Conservation (phyloP, 495 filamentous ascomycete species). For the Penicillium lividum region DNA sequence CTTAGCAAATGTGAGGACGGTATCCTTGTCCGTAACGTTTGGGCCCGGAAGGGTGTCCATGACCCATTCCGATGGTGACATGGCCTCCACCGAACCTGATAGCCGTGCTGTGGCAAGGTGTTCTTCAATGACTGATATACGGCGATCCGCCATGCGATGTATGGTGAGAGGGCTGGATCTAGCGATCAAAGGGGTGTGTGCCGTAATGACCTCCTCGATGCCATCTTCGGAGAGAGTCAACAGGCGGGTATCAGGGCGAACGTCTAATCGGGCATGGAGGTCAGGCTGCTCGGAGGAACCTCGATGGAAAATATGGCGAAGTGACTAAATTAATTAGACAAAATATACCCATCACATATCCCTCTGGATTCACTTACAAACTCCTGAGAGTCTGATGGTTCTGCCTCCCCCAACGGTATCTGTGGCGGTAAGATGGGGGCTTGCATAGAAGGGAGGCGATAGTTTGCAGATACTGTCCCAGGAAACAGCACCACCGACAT, state of each 20-base stretch:
- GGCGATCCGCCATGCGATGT: conserved; percentile 78
- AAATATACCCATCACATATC: conserved; percentile 36
- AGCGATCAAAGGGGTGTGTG: conserved; percentile 43
- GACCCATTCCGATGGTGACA: conserved; percentile 75
- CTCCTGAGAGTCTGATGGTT: conserved; percentile 31
- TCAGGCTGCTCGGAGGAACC: conserved; percentile 71
- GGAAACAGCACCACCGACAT: conserved; percentile 28
- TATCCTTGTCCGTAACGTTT: conserved; percentile 82
- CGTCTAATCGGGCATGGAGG: conserved; percentile 73
- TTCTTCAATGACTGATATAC: conserved; percentile 69
- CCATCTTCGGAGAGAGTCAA: conserved; percentile 68
- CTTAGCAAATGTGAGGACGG: conserved; percentile 76
- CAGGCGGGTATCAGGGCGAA: conserved; percentile 62
- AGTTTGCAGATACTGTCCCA: conserved; percentile 26
- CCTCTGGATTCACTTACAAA: conserved; percentile 27
- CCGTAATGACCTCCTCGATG: conserved; percentile 34
- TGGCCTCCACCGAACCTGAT: conserved; percentile 57
- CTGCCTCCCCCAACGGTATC: conserved; percentile 27
- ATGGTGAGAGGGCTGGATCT: conserved; percentile 66
- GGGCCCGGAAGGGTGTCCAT: conserved; percentile 77
- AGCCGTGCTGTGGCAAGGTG: conserved; percentile 68
- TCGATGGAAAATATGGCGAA: conserved; percentile 91
- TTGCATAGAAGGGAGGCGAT: conserved; percentile 15
- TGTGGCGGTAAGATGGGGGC: conserved; percentile 37
- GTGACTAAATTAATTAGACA: conserved; percentile 32